Percentiles rank a stretch among this genome's conserved stretches.
These are phyloP conservation scores for Clonostachys sp. DNA, from an alignment of 2,329 filamentous ascomycete genomes.

Conservation along the genomic window DNA sequence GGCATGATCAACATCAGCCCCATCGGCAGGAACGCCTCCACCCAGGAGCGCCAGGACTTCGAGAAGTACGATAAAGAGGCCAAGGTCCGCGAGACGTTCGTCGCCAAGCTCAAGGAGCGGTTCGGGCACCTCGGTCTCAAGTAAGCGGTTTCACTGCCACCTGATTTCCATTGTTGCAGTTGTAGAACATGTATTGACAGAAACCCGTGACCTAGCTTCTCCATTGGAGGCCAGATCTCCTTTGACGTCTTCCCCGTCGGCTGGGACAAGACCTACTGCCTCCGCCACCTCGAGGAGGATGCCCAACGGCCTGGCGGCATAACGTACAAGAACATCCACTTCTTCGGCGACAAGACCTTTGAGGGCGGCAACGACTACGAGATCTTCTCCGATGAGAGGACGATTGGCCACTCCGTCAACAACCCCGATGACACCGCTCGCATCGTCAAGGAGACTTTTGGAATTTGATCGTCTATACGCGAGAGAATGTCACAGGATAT, in stretches of 20 bases:
- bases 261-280: conserved; percentile 99
- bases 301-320: conserved; percentile 65
- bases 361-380: conserved; percentile 93
- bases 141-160: conserved; percentile 40
- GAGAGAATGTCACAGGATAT: too few relatives aligned
- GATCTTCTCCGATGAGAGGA: conserved; percentile 80
- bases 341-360: conserved; percentile 96
- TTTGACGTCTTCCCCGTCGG: conserved; percentile 96
- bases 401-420: conserved; percentile 78
- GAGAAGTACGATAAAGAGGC: conserved; percentile 75
- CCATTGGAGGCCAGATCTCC: conserved; percentile 94
- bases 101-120: conserved; percentile 70
- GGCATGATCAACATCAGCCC: conserved; percentile 88
- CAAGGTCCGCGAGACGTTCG: conserved; percentile 72
- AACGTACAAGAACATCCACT: conserved; percentile 84
- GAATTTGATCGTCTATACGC: conserved; percentile 36
- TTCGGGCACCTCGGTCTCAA: conserved; percentile 84
- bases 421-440: conserved; percentile 78
- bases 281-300: conserved; percentile 81
- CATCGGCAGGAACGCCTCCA: conserved; percentile 80
- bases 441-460: conserved; percentile 77
- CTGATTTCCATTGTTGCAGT: neutral
- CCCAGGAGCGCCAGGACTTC: conserved; percentile 76
- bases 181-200: neutral
- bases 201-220: conserved; percentile 55